These are phyloP conservation scores for Coemansia sp. DNA, from an alignment of 192 early-diverging fungal genomes.

Conservation along the genomic window DNA sequence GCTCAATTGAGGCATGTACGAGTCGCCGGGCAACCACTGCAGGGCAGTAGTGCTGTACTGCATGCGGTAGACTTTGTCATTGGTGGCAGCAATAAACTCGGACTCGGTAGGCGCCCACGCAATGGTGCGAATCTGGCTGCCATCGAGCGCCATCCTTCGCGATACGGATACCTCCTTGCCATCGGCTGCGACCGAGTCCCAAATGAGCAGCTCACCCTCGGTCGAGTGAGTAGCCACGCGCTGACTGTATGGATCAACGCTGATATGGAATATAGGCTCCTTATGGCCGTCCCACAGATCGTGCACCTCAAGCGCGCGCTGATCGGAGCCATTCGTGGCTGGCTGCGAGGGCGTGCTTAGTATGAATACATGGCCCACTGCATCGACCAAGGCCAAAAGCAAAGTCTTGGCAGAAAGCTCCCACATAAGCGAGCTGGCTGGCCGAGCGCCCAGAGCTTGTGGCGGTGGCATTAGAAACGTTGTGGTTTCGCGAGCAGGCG, in stretches of 20 bases:
- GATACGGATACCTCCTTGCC: constrained; percentile 18
- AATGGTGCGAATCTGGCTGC: constrained; percentile 46
- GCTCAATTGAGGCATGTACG: constrained; percentile 23
- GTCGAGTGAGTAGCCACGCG: constrained; percentile 46
- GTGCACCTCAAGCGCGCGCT: constrained; percentile 10
- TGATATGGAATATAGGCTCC: constrained; percentile 52
- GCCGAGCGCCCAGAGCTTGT: neutral
- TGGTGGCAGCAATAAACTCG: constrained; percentile 54
- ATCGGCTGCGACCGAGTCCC: constrained; percentile 27
- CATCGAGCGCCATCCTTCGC: constrained; percentile 44
- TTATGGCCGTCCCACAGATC: constrained; percentile 54
- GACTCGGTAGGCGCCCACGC: constrained; percentile 51
- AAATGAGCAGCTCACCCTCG: constrained; percentile 54
- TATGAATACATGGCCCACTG: constrained; percentile 44
- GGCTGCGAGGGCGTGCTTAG: constrained; percentile 9
- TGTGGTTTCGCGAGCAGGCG: constrained; percentile 7
- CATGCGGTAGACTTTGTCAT: constrained; percentile 39
- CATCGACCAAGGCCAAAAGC: constrained; percentile 25
- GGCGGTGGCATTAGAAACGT: neutral
- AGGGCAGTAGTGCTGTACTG: constrained; percentile 16
- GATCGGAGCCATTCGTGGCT: neutral
- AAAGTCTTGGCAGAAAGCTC: neutral
- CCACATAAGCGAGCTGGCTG: constrained; percentile 2
- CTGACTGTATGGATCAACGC: constrained; percentile 53
- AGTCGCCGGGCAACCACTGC: constrained; percentile 42